Evolutionary conservation across 805 yeast genomes (phyloP).

Genomic region (Saturnispora saitoi): DNA sequence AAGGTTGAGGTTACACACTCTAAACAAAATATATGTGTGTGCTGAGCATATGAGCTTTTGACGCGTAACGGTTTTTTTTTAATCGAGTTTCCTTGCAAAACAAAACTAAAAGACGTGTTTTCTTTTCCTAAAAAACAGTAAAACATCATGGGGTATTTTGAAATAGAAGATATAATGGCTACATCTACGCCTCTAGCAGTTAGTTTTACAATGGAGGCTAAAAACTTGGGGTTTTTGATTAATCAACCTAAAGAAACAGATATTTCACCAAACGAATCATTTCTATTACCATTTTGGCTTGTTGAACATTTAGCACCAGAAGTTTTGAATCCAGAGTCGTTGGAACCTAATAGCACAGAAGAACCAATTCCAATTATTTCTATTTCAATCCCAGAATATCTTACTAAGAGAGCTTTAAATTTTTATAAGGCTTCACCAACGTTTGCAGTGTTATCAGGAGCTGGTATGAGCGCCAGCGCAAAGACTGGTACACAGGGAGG

Average conservation of each 20-base stretch:
- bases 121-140: background rate
- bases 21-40: too few species aligned
- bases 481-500: background rate
- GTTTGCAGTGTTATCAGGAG: constrained; percentile 15
- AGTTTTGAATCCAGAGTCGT: constrained; percentile 1
- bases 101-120: background rate
- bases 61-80: background rate
- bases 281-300: constrained; percentile 84
- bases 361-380: constrained; percentile 44
- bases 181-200: constrained; percentile 37
- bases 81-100: background rate
- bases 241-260: constrained; percentile 60
- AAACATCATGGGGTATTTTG: constrained; percentile 41
- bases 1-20: too few species aligned
- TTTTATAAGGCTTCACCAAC: constrained; percentile 62
- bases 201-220: constrained; percentile 5
- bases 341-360: constrained; percentile 12
- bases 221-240: constrained; percentile 76
- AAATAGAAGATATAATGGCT: constrained; percentile 66
- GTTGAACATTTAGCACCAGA: constrained; percentile 31
- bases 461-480: background rate
- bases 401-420: constrained; percentile 58
- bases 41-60: too few species aligned
- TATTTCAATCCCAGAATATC: constrained; percentile 62
- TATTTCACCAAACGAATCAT: constrained; percentile 46